Evolutionary conservation across 1,284 basidiomycete species (phyloP).

Genomic region (Tylopilus sp.): DNA sequence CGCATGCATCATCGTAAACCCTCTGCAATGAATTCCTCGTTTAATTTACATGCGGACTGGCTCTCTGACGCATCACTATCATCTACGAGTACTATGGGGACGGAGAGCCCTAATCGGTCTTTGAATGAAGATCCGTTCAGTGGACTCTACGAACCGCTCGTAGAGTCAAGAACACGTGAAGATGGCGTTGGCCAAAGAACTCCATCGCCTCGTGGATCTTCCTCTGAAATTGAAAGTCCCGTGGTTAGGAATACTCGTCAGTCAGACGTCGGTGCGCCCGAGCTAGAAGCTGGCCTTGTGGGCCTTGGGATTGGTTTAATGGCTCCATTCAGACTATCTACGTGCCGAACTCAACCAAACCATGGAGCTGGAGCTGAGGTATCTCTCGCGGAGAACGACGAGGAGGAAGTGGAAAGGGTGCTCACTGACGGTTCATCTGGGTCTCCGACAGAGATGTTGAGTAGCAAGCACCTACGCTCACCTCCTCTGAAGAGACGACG

Average conservation of each 20-base stretch:
- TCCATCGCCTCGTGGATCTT: conserved; percentile 37
- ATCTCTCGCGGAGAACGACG: conserved; percentile 30
- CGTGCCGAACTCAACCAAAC: conserved; percentile 28
- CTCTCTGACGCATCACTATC: conserved; percentile 42
- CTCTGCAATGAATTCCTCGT: conserved; percentile 40
- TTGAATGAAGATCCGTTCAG: conserved; percentile 38
- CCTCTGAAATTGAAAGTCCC: conserved; percentile 55
- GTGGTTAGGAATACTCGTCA: conserved; percentile 49
- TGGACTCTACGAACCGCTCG: conserved; percentile 30
- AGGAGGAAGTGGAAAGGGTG: conserved; percentile 34
- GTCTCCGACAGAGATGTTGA: conserved; percentile 29
- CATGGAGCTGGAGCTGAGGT: conserved; percentile 7
- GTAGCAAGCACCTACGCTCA: conserved; percentile 24
- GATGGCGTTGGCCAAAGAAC: conserved; percentile 15
- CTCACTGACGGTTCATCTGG: conserved; percentile 23
- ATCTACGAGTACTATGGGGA: conserved; percentile 22
- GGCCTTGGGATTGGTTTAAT: conserved; percentile 55
- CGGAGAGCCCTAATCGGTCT: conserved; percentile 22
- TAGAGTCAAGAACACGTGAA: conserved; percentile 15
- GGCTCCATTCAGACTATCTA: conserved; percentile 49
- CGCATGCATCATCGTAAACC: conserved; percentile 34
- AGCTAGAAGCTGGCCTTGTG: conserved; percentile 33
- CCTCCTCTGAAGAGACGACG: conserved; percentile 49
- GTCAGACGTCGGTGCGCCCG: conserved; percentile 24
- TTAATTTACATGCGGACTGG: conserved; percentile 46